phyloP scores from a whole-genome alignment of 2,329 filamentous ascomycete genomes.

The Curvularia hawaiiensis region DNA sequence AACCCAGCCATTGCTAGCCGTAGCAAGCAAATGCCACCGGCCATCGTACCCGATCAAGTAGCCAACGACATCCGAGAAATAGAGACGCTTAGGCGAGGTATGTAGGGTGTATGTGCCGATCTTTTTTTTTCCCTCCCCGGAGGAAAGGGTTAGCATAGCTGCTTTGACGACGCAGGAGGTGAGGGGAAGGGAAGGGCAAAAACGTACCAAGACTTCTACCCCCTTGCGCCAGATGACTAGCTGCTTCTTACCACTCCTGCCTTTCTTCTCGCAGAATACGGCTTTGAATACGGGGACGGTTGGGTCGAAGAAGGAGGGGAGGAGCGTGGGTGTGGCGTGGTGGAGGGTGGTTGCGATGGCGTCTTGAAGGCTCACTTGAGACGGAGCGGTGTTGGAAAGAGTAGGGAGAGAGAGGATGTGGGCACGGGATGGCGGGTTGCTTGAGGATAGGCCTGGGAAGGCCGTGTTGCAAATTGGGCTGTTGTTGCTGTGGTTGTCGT shows the following conservation, averaged over 20 bases:
- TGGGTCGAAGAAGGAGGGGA: conserved; percentile 16
- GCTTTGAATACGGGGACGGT: conserved; percentile 22
- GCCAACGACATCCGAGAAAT: conserved; percentile 26
- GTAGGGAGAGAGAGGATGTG: conserved; percentile 16
- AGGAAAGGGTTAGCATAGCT: neutral
- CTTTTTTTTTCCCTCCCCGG: neutral
- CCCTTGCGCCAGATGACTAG: conserved; percentile 31
- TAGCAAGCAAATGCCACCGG: conserved; percentile 21
- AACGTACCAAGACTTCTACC: conserved; percentile 23
- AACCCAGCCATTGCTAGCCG: conserved; percentile 18
- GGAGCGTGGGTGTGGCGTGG: conserved; percentile 9
- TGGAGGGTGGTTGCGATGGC: conserved; percentile 23
- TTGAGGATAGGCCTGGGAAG: conserved; percentile 12
- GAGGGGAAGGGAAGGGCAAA: too few species aligned
- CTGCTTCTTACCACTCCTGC: conserved; percentile 11
- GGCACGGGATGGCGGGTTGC: neutral
- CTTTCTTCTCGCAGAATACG: conserved; percentile 17
- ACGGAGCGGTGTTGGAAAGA: neutral
- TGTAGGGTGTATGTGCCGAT: conserved; percentile 23
- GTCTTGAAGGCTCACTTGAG: conserved; percentile 19
- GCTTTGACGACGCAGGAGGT: too few species aligned
- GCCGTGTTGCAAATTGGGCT: conserved; percentile 9
- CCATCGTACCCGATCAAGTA: conserved; percentile 28
- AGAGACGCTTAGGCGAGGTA: conserved; percentile 10
- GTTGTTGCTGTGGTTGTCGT: neutral